These are phyloP conservation scores for Auricularia sp. DNA, from an alignment of 768 basidiomycete species.

Conservation along the genomic window DNA sequence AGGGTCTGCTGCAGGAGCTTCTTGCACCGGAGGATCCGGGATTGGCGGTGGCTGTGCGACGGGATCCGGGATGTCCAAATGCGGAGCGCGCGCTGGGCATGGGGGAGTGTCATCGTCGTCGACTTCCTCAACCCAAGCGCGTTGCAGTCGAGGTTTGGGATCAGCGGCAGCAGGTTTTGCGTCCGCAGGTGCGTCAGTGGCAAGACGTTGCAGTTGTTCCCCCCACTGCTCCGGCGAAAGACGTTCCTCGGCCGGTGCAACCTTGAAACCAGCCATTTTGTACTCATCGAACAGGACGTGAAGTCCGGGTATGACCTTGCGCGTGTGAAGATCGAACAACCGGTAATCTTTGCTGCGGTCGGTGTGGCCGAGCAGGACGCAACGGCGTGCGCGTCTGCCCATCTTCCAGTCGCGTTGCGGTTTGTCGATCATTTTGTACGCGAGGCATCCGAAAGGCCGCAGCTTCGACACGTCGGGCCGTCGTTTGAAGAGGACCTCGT, in stretches of 20 bases:
- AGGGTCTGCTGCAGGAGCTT: too few species aligned
- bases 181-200: too few species aligned
- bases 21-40: too few species aligned
- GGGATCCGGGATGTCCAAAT: too few species aligned
- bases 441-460: background rate
- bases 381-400: background rate
- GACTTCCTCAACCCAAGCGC: too few species aligned
- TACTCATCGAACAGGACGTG: background rate
- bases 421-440: background rate
- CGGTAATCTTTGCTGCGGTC: background rate
- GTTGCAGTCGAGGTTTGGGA: too few species aligned
- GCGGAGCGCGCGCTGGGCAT: too few species aligned
- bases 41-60: too few species aligned
- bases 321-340: background rate
- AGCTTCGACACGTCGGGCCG: too few species aligned
- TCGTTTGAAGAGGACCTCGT: too few species aligned
- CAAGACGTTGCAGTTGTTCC: background rate
- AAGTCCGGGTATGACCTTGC: background rate
- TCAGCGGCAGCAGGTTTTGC: too few species aligned
- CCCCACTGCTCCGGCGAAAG: background rate
- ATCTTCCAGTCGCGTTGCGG: background rate
- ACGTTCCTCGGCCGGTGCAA: background rate
- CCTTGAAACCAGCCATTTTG: background rate
- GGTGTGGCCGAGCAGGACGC: background rate
- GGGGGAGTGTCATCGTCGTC: too few species aligned